Evolutionary conservation across 495 filamentous ascomycete genomes (phyloP).

Genomic region (Tuber indicum): DNA sequence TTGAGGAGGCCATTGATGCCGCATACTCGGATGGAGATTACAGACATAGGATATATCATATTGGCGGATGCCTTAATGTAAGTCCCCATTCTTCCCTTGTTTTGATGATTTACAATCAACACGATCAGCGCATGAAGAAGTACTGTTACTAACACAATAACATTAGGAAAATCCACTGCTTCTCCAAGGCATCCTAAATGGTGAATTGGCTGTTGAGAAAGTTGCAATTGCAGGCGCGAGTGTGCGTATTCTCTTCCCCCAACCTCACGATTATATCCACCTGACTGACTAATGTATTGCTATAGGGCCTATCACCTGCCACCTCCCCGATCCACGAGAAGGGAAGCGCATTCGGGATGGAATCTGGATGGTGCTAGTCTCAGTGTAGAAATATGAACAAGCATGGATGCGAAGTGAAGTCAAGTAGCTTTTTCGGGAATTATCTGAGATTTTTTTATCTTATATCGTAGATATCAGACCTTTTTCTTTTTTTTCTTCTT

Average conservation of each 20-base stretch:
- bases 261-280: not conserved
- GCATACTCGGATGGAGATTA: conserved; percentile 31
- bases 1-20: conserved; percentile 27
- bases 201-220: conserved; percentile 17
- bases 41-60: conserved; percentile 23
- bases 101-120: not conserved
- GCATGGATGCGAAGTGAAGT: not conserved
- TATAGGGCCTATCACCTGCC: conserved; percentile 14
- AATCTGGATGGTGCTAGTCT: not conserved
- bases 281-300: not conserved
- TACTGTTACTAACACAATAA: conserved; percentile 2
- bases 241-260: not conserved
- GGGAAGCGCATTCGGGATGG: not conserved
- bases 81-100: not conserved
- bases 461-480: not conserved
- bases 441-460: not conserved
- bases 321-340: conserved; percentile 10
- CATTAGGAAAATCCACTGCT: conserved; percentile 25
- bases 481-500: not conserved
- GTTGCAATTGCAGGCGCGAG: conserved; percentile 11
- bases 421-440: not conserved
- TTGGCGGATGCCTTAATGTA: conserved; percentile 29
- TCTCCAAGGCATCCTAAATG: conserved; percentile 14
- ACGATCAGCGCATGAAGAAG: not conserved
- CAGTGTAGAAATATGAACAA: not conserved